Percentiles rank a stretch among this genome's conserved stretches.
phyloP scores from a whole-genome alignment of 1,284 basidiomycete species.

The Rhodotorula sp. region DNA sequence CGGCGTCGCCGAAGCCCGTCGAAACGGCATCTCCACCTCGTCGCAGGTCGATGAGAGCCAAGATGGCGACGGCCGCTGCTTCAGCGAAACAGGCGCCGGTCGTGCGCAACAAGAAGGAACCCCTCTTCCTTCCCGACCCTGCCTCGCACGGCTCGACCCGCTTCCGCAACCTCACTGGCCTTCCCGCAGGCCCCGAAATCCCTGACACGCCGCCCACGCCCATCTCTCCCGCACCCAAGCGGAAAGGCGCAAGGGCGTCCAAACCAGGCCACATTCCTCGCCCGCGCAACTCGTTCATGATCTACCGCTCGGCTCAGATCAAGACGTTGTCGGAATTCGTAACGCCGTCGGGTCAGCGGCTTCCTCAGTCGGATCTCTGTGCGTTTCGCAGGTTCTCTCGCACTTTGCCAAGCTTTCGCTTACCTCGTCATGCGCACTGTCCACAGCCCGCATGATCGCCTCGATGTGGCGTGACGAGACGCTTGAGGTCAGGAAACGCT shows the following conservation, averaged over 20 bases:
- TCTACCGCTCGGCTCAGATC: conserved; percentile 12
- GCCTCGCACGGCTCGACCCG: not conserved
- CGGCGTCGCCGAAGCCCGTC: no score
- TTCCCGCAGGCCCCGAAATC: not conserved
- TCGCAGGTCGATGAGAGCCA: no score
- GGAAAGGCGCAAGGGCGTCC: not conserved
- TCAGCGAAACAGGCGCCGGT: not conserved
- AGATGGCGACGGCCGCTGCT: not conserved
- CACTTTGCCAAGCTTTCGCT: not conserved
- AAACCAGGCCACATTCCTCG: conserved; percentile 2
- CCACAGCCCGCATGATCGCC: conserved; percentile 8
- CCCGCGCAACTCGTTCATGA: conserved; percentile 12
- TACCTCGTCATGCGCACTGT: no score
- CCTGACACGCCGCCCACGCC: not conserved
- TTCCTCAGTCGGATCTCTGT: conserved; percentile 5
- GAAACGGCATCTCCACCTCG: no score
- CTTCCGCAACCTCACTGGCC: not conserved
- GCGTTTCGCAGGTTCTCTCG: not conserved
- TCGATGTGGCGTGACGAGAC: conserved; percentile 10
- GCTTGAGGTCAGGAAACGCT: not conserved
- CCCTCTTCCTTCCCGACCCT: conserved; percentile 1
- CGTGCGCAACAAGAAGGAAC: not conserved
- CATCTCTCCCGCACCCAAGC: not conserved
- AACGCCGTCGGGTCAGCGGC: not conserved
- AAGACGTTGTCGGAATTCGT: not conserved